Evolutionary conservation across 192 early-diverging fungal species (phyloP).

Genomic region (Lunasporangiospora selenospora): DNA sequence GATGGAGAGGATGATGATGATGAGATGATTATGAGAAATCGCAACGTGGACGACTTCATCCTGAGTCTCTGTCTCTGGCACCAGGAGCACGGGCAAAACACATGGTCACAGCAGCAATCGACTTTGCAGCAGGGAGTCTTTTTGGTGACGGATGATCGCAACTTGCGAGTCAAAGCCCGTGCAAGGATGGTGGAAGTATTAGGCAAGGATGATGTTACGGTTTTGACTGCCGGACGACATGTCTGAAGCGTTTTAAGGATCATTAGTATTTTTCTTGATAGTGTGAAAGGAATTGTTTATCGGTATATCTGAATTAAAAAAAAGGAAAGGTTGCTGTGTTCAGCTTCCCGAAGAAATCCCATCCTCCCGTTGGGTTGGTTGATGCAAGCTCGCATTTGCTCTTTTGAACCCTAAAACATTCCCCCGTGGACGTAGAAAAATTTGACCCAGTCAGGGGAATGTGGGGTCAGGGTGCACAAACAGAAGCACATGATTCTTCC

Average conservation of each 20-base stretch:
- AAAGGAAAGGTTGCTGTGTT: too few relatives aligned
- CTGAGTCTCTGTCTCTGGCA: constrained; percentile 63
- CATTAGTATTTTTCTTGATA: neutral
- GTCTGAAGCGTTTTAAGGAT: neutral
- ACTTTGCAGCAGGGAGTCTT: constrained; percentile 7
- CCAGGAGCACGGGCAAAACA: constrained; percentile 18
- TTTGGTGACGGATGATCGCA: constrained; percentile 65
- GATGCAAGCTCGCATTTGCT: too few relatives aligned
- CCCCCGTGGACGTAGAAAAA: too few relatives aligned
- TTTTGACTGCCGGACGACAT: constrained; percentile 12
- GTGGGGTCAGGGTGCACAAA: too few relatives aligned
- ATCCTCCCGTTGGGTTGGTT: too few relatives aligned
- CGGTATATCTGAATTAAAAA: too few relatives aligned
- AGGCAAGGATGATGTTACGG: constrained; percentile 39
- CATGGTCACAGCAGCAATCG: neutral
- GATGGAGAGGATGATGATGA: constrained; percentile 46
- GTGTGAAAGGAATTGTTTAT: too few relatives aligned
- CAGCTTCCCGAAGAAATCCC: too few relatives aligned
- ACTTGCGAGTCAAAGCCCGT: constrained; percentile 62
- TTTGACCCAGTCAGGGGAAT: too few relatives aligned
- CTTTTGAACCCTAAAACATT: too few relatives aligned
- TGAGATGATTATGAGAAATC: constrained; percentile 56
- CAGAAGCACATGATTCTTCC: too few relatives aligned
- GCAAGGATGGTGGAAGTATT: constrained; percentile 58
- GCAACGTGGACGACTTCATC: constrained; percentile 67